Conservation (phyloP, 345 rosid genomes). For the Brassica carinata region DNA sequence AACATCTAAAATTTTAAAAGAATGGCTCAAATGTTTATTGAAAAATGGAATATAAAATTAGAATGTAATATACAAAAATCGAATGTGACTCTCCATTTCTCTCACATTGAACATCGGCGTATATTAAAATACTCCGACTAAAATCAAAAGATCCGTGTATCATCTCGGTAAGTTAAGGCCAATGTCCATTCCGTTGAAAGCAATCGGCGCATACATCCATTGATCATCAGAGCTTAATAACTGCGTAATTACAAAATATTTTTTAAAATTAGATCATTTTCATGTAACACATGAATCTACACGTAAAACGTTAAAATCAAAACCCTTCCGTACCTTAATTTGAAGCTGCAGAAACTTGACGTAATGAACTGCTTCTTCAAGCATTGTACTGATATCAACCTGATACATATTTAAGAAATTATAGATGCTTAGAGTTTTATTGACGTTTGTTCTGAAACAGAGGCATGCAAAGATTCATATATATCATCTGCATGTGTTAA, state of each 20-base stretch:
- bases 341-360: slow-evolving; percentile 88
- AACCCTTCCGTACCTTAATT: slow-evolving; percentile 54
- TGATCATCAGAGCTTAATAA: slow-evolving; percentile 82
- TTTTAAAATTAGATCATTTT: slow-evolving; percentile 3
- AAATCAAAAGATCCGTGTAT: slow-evolving; percentile 7
- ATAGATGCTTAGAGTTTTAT: background rate
- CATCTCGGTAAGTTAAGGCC: slow-evolving; percentile 48
- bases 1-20: background rate
- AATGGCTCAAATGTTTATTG: slow-evolving; percentile 9
- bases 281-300: background rate
- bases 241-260: slow-evolving; percentile 35
- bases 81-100: slow-evolving; percentile 30
- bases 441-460: background rate
- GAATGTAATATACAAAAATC: slow-evolving; percentile 7
- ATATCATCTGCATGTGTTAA: slow-evolving; percentile 11
- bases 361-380: slow-evolving; percentile 89
- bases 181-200: slow-evolving; percentile 82
- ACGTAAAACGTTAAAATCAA: background rate
- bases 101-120: slow-evolving; percentile 32
- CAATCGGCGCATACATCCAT: slow-evolving; percentile 94
- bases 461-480: background rate
- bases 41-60: background rate
- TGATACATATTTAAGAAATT: slow-evolving; percentile 35
- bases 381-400: slow-evolving; percentile 96
- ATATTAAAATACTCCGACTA: slow-evolving; percentile 24